phyloP scores from a whole-genome alignment of 352 stramenopile genomes.

The Globisporangium middletonii region DNA sequence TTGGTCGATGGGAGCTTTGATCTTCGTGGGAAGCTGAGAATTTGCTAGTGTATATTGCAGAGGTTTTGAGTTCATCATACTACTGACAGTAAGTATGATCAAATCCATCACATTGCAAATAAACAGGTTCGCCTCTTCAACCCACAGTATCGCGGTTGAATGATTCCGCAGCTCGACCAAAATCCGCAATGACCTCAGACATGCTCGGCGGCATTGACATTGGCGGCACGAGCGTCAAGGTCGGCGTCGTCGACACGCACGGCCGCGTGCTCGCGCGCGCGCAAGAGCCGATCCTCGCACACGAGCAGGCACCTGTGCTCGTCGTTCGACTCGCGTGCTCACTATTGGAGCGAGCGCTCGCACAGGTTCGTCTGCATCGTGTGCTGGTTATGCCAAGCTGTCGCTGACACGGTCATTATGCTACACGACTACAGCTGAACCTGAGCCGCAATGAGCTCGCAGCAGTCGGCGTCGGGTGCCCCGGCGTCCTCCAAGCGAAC shows the following conservation, averaged over 20 bases:
- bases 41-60: background rate
- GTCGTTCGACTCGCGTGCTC: slow-evolving; percentile 45
- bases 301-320: slow-evolving; percentile 34
- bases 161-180: background rate
- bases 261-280: slow-evolving; percentile 40
- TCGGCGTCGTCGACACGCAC: slow-evolving; percentile 47
- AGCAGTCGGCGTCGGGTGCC: slow-evolving; percentile 55
- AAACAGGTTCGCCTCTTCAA: background rate
- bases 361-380: slow-evolving; percentile 20
- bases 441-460: slow-evolving; percentile 19
- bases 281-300: slow-evolving; percentile 35
- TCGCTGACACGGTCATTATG: no score
- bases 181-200: slow-evolving; percentile 4
- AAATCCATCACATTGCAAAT: background rate
- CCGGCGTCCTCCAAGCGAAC: slow-evolving; percentile 38
- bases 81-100: no score
- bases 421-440: slow-evolving; percentile 12
- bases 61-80: no score
- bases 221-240: slow-evolving; percentile 67
- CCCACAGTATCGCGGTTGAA: no score
- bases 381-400: no score
- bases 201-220: slow-evolving; percentile 69
- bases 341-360: slow-evolving; percentile 37
- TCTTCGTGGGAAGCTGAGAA: background rate
- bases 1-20: background rate